Evolutionary conservation across 768 basidiomycete species (phyloP), one percentile per base, ranked within the genome.

Genomic region (Coprinopsis cinerea): DNA sequence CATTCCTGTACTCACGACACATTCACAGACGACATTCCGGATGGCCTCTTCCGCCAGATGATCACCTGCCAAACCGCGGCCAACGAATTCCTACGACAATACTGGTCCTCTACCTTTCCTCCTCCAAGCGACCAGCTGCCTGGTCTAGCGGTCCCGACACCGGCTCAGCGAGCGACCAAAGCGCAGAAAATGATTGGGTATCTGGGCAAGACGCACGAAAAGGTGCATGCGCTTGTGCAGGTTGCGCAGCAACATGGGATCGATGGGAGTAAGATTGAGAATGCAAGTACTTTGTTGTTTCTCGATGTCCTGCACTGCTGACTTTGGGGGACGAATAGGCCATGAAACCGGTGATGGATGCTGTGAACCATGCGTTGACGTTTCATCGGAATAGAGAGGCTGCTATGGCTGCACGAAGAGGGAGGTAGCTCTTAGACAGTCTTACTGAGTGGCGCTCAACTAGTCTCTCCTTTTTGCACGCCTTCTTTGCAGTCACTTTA

Each of bases 21-120:
- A 6, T 44, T 17, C 2, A 49, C 51, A 95, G 92, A 79, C 53
- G 84, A 88, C 34, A 82, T 99, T 27, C 89, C 92, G 1, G 81
- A 87, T 44, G 75, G 73, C 1, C 70, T 95, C 32, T 82, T 90
- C 58, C 75, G 81, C 48, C 84, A 92, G 67, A 86, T 97, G 79
- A 82, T 80, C 15, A 88, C 88, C 0, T 92, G 89, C 59, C 92
- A 96, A 61, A 91, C 91, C 1, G 87, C 94, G 2, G 86, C 94
- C 10, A 93, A 92, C 59, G 96, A 99, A 62, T 96, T 98, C 64
- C 73, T 99, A 13, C 83, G 95, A 24, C 96, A 98, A 63, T 97
- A 92, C 63, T 98, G 94, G 93, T 77, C 84, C 1, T 79, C 92
- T 1, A 78, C 88, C 44, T 87, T 92, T 54, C 94, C 92, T 4